A percentile compares a stretch with the other conserved stretches of the same genome.
Evolutionary conservation across 2,329 filamentous ascomycete species (phyloP).

Genomic region (Ophiostoma piceae): DNA sequence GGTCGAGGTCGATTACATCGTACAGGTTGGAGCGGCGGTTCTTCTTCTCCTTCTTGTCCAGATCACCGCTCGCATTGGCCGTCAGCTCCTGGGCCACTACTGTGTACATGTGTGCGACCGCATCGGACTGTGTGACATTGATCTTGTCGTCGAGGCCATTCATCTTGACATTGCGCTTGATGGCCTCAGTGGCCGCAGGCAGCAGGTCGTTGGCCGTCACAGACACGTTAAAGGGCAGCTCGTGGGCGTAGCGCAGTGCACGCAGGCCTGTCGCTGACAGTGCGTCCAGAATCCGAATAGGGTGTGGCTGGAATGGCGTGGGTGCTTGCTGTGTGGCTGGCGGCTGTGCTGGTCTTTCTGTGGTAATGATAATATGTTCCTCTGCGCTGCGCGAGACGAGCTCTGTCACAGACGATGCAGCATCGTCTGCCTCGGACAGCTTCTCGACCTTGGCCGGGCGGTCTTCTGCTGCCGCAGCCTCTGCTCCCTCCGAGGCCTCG

Average conservation of each 20-base stretch:
- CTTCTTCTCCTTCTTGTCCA: conserved; percentile 3
- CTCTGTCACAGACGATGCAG: conserved; percentile 14
- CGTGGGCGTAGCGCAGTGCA: conserved; percentile 83
- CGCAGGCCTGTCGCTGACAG: conserved; percentile 89
- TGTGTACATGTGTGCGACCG: conserved; percentile 85
- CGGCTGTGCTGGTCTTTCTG: conserved; percentile 21
- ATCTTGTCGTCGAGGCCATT: conserved; percentile 71
- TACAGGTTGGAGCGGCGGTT: conserved; percentile 43
- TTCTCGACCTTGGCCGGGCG: conserved; percentile 19
- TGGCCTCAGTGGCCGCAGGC: conserved; percentile 67
- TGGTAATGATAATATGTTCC: not conserved
- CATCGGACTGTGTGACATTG: conserved; percentile 70
- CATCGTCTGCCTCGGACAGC: conserved; percentile 14
- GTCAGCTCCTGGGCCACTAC: conserved; percentile 52
- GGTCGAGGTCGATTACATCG: conserved; percentile 93
- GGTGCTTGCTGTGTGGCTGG: conserved; percentile 30
- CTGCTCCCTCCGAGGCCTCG: not conserved
- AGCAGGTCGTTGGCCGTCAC: conserved; percentile 90
- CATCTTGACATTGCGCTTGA: conserved; percentile 77
- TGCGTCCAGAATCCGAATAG: conserved; percentile 86
- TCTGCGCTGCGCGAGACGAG: conserved; percentile 11
- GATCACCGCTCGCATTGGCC: conserved; percentile 26
- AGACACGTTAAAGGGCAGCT: conserved; percentile 76
- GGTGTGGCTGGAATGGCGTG: conserved; percentile 30
- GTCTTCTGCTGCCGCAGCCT: not conserved